Percentiles rank a stretch among this genome's conserved stretches.
These are phyloP conservation scores for Pichia sporocuriosa DNA, from an alignment of 805 yeast species.

Conservation along the genomic window DNA sequence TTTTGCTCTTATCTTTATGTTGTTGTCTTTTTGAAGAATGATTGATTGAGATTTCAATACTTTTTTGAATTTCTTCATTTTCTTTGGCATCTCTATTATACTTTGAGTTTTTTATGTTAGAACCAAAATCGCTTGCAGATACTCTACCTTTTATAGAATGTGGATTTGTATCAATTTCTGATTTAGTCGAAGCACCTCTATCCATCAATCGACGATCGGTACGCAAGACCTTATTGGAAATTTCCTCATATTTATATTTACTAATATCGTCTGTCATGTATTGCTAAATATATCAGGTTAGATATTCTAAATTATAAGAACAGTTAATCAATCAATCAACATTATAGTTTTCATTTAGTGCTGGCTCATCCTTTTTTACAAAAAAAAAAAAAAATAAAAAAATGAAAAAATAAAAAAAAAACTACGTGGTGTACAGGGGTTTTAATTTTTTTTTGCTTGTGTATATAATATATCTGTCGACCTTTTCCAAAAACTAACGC, in stretches of 20 bases:
- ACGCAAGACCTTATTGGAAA: constrained; percentile 69
- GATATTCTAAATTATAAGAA: background rate
- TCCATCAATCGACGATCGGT: constrained; percentile 49
- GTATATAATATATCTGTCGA: too few species aligned
- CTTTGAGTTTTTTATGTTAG: constrained; percentile 19
- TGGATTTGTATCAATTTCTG: constrained; percentile 61
- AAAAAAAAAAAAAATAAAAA: background rate
- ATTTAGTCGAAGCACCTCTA: constrained; percentile 32
- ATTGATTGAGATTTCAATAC: background rate
- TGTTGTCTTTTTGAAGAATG: too few species aligned
- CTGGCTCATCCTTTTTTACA: too few species aligned
- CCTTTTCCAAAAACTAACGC: too few species aligned
- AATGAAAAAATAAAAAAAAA: background rate
- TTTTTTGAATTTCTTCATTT: constrained; percentile 10
- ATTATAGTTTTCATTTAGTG: too few species aligned
- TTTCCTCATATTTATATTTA: constrained; percentile 56
- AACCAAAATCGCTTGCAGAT: constrained; percentile 61
- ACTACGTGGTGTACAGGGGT: constrained; percentile 1
- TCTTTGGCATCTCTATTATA: constrained; percentile 15
- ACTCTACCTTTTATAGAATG: constrained; percentile 66
- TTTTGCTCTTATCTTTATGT: background rate
- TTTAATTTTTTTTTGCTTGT: too few species aligned
- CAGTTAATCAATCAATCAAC: too few species aligned
- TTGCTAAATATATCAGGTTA: background rate
- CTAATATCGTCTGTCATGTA: constrained; percentile 13